Evolutionary conservation across 805 yeast species (phyloP), one percentile per base, ranked within the genome.

Genomic region (Dipodascopsis uninucleata): DNA sequence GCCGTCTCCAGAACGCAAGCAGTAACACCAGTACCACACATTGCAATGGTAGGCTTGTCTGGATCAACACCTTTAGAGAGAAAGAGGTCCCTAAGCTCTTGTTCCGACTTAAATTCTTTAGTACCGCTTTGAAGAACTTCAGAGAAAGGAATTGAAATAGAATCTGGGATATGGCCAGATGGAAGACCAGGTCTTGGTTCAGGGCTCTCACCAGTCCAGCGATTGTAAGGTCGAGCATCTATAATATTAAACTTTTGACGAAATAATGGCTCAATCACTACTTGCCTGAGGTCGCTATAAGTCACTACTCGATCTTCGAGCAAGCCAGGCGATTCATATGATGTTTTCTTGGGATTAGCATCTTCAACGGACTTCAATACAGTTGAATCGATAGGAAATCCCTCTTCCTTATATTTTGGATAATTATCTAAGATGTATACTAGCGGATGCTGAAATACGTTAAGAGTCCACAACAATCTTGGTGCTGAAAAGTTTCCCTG

Each of bases 11-110:
- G 73, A 31, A 93, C 79, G 52, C 90, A 86, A 0, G 97, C 97
- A 8, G 97, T 82, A 38, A 93, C 97, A 36, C 97, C 98, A 0
- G 97, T 82, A 23, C 97, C 98, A 62, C 98, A 93, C 85, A 85
- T 79, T 31, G 83, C 84, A 39, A 93, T 78, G 16, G 85, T 78
- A 9, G 86, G 89, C 58, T 82, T 81, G 3, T 62, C 60, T 46
- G 69, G 69, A 25, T 56, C 58, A 8, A 68, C 57, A 2, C 68
- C 67, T 31, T 73, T 62, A 32, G 65, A 67, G 6, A 70, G 59
- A 53, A 88, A 74, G 8, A 78, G 62, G 12, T 65, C 59, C 5
- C 61, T 47, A 29, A 90, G 60, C 34, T 75, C 77, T 8, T 63
- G 68, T 6, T 68, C 60, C 2, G 75, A 57, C 58, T 72, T 73